Evolutionary conservation across 2,329 filamentous ascomycete genomes (phyloP).

Genomic region (Chaetomium globosum): DNA sequence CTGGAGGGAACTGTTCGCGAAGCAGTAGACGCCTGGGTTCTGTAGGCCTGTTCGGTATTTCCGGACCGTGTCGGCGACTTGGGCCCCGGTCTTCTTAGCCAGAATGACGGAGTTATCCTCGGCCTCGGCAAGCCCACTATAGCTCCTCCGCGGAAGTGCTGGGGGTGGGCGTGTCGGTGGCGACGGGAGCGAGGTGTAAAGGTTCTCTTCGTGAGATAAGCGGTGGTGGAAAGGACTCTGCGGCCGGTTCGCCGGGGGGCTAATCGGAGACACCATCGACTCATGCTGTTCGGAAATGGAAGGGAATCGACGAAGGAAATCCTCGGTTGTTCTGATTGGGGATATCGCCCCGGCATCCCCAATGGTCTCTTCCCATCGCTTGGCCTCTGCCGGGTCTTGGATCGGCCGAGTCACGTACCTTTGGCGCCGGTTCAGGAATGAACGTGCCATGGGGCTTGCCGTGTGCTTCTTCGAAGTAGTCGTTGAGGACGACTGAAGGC

Average conservation of each 20-base stretch:
- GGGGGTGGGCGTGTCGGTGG: constrained; percentile 70
- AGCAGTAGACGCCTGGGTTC: constrained; percentile 84
- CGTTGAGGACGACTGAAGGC: constrained; percentile 52
- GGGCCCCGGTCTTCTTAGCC: constrained; percentile 40
- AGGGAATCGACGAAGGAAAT: constrained; percentile 81
- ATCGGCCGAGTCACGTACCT: constrained; percentile 66
- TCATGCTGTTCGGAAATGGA: constrained; percentile 65
- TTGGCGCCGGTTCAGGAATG: constrained; percentile 45
- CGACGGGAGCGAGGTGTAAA: constrained; percentile 54
- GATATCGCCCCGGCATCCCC: constrained; percentile 54
- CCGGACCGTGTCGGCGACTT: constrained; percentile 44
- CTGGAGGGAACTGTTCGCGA: constrained; percentile 90
- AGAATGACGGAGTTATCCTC: constrained; percentile 47
- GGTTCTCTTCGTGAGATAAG: constrained; percentile 37
- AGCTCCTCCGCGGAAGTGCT: constrained; percentile 70
- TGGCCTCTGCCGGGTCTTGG: constrained; percentile 73
- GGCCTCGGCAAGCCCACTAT: constrained; percentile 68
- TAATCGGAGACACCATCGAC: constrained; percentile 57
- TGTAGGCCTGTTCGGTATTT: constrained; percentile 69
- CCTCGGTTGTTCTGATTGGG: constrained; percentile 74
- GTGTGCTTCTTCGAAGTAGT: constrained; percentile 26
- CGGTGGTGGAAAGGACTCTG: constrained; percentile 27
- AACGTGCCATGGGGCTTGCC: constrained; percentile 33
- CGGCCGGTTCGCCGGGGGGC: constrained; percentile 23
- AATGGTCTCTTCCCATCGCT: constrained; percentile 76